Evolutionary conservation across 2,329 filamentous ascomycete genomes (phyloP).

Genomic region (Aspergillus fischeri): DNA sequence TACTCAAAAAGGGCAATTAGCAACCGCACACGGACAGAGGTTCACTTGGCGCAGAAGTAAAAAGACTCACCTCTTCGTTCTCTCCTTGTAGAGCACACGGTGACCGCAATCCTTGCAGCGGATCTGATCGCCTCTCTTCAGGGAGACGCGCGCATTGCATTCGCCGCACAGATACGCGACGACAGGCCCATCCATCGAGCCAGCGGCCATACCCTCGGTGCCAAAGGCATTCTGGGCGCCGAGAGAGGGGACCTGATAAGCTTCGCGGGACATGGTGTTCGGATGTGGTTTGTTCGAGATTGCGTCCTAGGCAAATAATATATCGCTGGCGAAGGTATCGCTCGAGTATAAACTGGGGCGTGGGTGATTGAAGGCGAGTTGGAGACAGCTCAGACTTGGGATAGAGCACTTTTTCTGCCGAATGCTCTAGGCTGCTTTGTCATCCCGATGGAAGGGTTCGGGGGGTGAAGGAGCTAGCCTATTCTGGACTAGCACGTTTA

Average conservation of each 20-base stretch:
- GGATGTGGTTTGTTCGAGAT: not conserved
- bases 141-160: slow-evolving; percentile 71
- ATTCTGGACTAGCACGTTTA: not conserved
- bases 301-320: too few relatives aligned
- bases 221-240: slow-evolving; percentile 39
- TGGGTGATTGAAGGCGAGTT: not conserved
- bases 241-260: slow-evolving; percentile 68
- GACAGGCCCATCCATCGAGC: slow-evolving; percentile 48
- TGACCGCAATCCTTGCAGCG: slow-evolving; percentile 91
- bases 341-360: not conserved
- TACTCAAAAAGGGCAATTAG: slow-evolving; percentile 34
- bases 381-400: not conserved
- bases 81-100: slow-evolving; percentile 93
- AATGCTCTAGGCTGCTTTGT: not conserved
- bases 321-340: not conserved
- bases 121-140: slow-evolving; percentile 76
- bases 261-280: slow-evolving; percentile 63
- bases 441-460: not conserved
- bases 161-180: slow-evolving; percentile 77
- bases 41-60: not conserved
- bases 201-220: slow-evolving; percentile 41
- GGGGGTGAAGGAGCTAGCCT: not conserved
- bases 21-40: not conserved
- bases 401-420: not conserved
- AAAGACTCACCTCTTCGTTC: slow-evolving; percentile 80